These are phyloP conservation scores for Plasmodium gallinaceum DNA, from an alignment of 169 alveolate species.

Conservation along the genomic window DNA sequence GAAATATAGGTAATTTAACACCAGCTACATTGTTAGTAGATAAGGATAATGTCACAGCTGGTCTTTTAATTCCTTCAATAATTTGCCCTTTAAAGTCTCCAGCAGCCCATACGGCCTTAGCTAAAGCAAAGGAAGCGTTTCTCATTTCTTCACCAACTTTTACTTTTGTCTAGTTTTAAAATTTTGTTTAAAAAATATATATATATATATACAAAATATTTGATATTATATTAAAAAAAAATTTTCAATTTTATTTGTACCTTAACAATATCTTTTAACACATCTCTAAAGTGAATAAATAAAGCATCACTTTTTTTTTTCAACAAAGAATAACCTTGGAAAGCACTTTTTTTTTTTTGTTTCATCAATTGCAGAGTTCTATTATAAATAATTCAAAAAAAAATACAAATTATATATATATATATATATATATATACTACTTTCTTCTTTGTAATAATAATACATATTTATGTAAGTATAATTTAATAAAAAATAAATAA, in stretches of 20 bases:
- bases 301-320: constrained; percentile 96
- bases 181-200: not conserved
- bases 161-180: constrained; percentile 81
- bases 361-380: constrained; percentile 90
- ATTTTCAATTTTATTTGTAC: constrained; percentile 78
- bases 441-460: too few relatives aligned
- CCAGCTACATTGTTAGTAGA: constrained; percentile 96
- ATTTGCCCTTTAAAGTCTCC: constrained; percentile 93
- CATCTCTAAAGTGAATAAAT: constrained; percentile 92
- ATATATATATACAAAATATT: not conserved
- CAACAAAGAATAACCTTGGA: constrained; percentile 94
- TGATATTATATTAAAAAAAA: not conserved
- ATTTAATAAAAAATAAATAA: too few relatives aligned
- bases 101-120: constrained; percentile 97
- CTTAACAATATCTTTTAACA: constrained; percentile 91
- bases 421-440: not conserved
- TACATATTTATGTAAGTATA: not conserved
- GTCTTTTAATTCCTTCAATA: constrained; percentile 93
- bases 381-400: not conserved
- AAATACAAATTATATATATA: not conserved
- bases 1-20: constrained; percentile 94
- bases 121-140: constrained; percentile 92
- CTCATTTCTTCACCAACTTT: constrained; percentile 92
- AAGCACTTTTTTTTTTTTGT: constrained; percentile 91
- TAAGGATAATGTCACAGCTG: constrained; percentile 92